phyloP scores from a whole-genome alignment of 2,329 filamentous ascomycete genomes.

The Scedosporium aurantiacum region DNA sequence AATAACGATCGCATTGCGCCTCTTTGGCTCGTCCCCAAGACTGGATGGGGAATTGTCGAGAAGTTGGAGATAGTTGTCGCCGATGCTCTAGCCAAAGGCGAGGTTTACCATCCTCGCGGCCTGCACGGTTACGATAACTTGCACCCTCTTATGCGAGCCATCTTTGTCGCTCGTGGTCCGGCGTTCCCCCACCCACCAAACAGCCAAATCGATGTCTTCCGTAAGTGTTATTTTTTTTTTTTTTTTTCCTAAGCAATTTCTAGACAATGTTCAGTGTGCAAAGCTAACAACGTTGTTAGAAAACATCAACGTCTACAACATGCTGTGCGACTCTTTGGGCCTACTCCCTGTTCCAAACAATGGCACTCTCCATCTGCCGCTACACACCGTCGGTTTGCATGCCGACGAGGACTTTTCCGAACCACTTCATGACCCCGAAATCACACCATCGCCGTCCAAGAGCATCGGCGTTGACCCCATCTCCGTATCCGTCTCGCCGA shows the following conservation, averaged over 20 bases:
- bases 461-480: slow-evolving; percentile 7
- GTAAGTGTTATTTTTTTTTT: slow-evolving; percentile 39
- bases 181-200: slow-evolving; percentile 81
- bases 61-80: slow-evolving; percentile 67
- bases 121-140: slow-evolving; percentile 93
- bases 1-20: slow-evolving; percentile 85
- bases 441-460: neutral
- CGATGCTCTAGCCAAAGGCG: slow-evolving; percentile 49
- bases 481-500: slow-evolving; percentile 11
- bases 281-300: slow-evolving; percentile 35
- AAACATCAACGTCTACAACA: slow-evolving; percentile 92
- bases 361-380: slow-evolving; percentile 66
- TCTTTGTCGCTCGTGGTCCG: slow-evolving; percentile 85
- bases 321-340: slow-evolving; percentile 78
- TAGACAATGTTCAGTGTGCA: neutral
- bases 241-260: neutral
- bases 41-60: slow-evolving; percentile 84
- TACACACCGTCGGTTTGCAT: slow-evolving; percentile 54
- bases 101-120: slow-evolving; percentile 66
- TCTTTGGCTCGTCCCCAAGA: slow-evolving; percentile 84
- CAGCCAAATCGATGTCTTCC: slow-evolving; percentile 69
- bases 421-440: slow-evolving; percentile 42
- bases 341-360: slow-evolving; percentile 70
- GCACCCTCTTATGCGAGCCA: slow-evolving; percentile 89
- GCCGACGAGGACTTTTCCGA: slow-evolving; percentile 34